Evolutionary conservation across 2,329 filamentous ascomycete genomes (phyloP).

Genomic region (Lasiodiplodia citricola): DNA sequence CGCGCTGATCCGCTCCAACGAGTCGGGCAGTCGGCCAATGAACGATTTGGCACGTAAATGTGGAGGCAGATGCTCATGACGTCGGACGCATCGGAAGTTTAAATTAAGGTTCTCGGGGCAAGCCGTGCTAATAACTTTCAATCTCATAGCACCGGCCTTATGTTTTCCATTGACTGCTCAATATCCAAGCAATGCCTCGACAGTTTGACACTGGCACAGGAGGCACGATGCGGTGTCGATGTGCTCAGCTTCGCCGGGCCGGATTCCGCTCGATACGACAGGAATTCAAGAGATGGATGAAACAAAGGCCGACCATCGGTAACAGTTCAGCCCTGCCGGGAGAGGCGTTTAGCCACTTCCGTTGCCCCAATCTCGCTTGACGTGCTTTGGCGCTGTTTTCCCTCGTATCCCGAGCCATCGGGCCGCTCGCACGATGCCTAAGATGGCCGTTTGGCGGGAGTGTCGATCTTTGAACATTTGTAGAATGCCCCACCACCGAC

Average conservation of each 20-base stretch:
- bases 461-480: constrained; percentile 4
- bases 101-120: constrained; percentile 1
- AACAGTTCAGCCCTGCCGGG: constrained; percentile 2
- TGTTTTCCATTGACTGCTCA: background rate
- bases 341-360: constrained; percentile 21
- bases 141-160: background rate
- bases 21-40: too few species aligned
- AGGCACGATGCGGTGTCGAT: background rate
- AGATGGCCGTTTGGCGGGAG: background rate
- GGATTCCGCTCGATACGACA: background rate
- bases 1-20: background rate
- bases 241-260: background rate
- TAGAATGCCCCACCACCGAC: background rate
- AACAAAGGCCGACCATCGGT: background rate
- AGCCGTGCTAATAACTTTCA: background rate
- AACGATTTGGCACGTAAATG: too few species aligned
- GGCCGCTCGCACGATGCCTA: constrained; percentile 4
- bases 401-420: constrained; percentile 9
- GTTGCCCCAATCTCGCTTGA: constrained; percentile 6
- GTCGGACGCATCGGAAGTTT: background rate
- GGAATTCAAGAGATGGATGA: background rate
- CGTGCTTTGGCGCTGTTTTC: background rate
- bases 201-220: background rate
- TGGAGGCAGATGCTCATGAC: background rate
- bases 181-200: background rate